Evolutionary conservation across 371 early-diverging fungal species (phyloP).

Genomic region (Lichtheimia ornata): DNA sequence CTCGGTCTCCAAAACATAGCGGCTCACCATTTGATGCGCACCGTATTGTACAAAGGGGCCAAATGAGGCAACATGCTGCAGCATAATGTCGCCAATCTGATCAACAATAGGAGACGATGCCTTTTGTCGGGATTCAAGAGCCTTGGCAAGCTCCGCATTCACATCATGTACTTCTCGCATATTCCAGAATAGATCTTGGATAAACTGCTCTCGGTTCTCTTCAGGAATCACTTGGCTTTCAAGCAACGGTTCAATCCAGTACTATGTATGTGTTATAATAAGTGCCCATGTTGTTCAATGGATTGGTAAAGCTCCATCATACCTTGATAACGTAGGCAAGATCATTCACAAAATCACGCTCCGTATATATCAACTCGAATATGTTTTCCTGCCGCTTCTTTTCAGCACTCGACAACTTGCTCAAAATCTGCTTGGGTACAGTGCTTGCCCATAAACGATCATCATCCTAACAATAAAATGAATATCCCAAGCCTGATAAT

Average conservation of each 20-base stretch:
- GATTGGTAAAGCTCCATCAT: conserved; percentile 7
- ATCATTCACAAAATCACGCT: conserved; percentile 90
- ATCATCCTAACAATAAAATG: conserved; percentile 14
- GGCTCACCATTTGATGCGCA: conserved; percentile 83
- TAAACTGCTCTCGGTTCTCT: conserved; percentile 63
- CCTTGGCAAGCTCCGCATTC: conserved; percentile 67
- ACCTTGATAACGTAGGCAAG: conserved; percentile 59
- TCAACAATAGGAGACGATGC: conserved; percentile 64
- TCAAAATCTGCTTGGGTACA: conserved; percentile 71
- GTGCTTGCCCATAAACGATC: conserved; percentile 62
- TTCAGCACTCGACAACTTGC: conserved; percentile 73
- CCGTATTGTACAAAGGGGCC: conserved; percentile 88
- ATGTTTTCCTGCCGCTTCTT: conserved; percentile 91
- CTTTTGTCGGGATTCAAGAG: conserved; percentile 73
- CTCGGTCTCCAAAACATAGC: conserved; percentile 82
- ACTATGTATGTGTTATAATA: conserved; percentile 27
- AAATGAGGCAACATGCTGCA: conserved; percentile 71
- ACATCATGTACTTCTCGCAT: conserved; percentile 70
- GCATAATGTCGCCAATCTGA: conserved; percentile 85
- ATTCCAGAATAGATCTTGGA: conserved; percentile 83
- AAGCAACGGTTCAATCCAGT: conserved; percentile 77
- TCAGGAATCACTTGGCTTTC: conserved; percentile 60
- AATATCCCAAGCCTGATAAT: neutral
- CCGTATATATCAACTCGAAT: conserved; percentile 90
- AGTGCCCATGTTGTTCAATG: neutral